Evolutionary conservation across 306 rosid genomes (phyloP).

Genomic region (Quercus agrifolia): DNA sequence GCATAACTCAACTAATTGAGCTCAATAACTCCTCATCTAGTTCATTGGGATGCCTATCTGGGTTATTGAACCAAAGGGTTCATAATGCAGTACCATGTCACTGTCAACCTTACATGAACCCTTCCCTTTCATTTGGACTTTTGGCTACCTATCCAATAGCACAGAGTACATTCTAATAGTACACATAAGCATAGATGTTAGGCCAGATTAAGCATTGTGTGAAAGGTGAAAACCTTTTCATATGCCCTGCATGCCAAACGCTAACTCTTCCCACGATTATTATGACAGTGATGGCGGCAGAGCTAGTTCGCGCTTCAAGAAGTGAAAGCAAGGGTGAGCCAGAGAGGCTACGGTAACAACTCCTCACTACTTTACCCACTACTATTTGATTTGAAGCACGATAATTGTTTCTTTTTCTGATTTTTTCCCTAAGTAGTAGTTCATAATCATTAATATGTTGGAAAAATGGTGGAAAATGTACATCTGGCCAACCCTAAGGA

Average conservation of each 20-base stretch:
- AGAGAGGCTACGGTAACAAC: slow-evolving; percentile 71
- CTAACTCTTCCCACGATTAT: slow-evolving; percentile 18
- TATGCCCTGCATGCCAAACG: not conserved
- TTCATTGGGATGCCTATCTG: not conserved
- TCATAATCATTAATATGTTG: no score
- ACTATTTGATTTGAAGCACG: not conserved
- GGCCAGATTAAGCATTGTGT: not conserved
- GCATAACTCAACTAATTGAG: not conserved
- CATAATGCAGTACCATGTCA: not conserved
- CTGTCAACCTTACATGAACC: not conserved
- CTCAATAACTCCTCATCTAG: not conserved
- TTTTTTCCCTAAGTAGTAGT: no score
- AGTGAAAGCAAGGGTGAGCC: slow-evolving; percentile 58
- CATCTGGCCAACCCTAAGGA: no score
- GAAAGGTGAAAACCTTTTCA: not conserved
- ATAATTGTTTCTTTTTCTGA: not conserved
- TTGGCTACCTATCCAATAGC: not conserved
- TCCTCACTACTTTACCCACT: slow-evolving; percentile 23
- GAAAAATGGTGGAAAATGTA: no score
- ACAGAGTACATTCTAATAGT: not conserved
- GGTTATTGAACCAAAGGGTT: slow-evolving; percentile 4
- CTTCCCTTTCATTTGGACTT: not conserved
- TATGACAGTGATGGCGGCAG: slow-evolving; percentile 89
- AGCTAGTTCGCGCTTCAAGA: slow-evolving; percentile 69
- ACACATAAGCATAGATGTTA: not conserved